phyloP scores from a whole-genome alignment of 495 filamentous ascomycete genomes.

The Diplogelasinospora grovesii region DNA sequence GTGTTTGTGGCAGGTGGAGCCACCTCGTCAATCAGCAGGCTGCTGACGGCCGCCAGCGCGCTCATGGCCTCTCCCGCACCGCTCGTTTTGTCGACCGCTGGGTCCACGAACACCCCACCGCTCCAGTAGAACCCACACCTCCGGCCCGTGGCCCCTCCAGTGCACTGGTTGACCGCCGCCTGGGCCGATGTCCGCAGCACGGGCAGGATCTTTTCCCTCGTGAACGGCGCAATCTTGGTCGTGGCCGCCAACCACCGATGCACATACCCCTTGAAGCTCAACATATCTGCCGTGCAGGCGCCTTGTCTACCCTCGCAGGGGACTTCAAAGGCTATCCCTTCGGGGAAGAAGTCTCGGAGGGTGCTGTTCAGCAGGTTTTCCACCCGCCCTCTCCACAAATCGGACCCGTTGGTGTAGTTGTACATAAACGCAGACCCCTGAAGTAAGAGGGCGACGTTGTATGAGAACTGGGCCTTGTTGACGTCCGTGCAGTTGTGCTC shows the following conservation, averaged over 20 bases:
- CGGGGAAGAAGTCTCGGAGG: conserved; percentile 49
- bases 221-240: conserved; percentile 64
- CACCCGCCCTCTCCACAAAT: conserved; percentile 52
- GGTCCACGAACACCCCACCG: conserved; percentile 46
- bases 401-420: conserved; percentile 42
- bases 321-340: conserved; percentile 59
- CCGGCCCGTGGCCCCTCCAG: conserved; percentile 46
- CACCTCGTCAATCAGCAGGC: conserved; percentile 35
- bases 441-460: conserved; percentile 68
- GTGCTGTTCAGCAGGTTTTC: conserved; percentile 52
- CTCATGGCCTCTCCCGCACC: conserved; percentile 65
- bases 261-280: conserved; percentile 75
- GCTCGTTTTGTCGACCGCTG: conserved; percentile 53
- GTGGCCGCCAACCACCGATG: conserved; percentile 71
- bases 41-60: conserved; percentile 57
- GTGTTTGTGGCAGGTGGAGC: conserved; percentile 18
- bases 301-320: conserved; percentile 55
- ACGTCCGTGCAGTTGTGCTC: conserved; percentile 54
- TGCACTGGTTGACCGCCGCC: conserved; percentile 63
- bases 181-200: conserved; percentile 53
- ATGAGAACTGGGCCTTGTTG: conserved; percentile 61
- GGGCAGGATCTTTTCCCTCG: conserved; percentile 49
- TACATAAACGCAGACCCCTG: conserved; percentile 74
- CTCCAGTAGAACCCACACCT: conserved; percentile 52
- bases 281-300: conserved; percentile 65